phyloP scores from a whole-genome alignment of 176 grass and related monocot species.

The Oryza meridionalis region DNA sequence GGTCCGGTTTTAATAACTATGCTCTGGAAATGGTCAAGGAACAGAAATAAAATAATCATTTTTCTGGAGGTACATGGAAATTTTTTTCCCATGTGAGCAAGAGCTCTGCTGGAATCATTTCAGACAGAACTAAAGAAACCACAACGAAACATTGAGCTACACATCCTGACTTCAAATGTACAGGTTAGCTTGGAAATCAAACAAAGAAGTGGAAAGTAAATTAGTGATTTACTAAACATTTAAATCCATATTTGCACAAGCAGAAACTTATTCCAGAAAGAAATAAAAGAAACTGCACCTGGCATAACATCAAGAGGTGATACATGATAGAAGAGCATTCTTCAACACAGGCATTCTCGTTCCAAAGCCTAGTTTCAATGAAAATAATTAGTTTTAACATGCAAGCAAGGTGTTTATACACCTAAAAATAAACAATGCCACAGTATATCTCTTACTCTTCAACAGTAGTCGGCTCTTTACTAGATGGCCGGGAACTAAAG shows the following conservation, averaged over 20 bases:
- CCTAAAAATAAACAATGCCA: conserved; percentile 31
- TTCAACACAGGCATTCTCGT: conserved; percentile 56
- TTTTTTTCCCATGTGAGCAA: neutral
- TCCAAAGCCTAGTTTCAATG: conserved; percentile 52
- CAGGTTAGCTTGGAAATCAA: conserved; percentile 28
- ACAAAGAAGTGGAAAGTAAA: conserved; percentile 10
- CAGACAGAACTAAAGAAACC: neutral
- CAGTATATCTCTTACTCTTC: conserved; percentile 56
- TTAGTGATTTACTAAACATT: conserved; percentile 15
- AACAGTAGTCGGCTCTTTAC: conserved; percentile 40
- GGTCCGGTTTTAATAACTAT: too few species aligned
- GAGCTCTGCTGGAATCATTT: neutral
- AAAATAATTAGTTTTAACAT: conserved; percentile 39
- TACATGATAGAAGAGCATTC: conserved; percentile 68
- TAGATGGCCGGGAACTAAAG: conserved; percentile 55
- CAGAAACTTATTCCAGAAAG: conserved; percentile 18
- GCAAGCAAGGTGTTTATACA: conserved; percentile 38
- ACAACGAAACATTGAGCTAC: neutral
- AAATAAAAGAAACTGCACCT: conserved; percentile 57
- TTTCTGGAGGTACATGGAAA: neutral
- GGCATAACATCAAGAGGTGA: conserved; percentile 69
- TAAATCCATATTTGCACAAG: conserved; percentile 29
- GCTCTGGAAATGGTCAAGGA: neutral
- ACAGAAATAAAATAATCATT: neutral
- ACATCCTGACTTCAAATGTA: conserved; percentile 29